Evolutionary conservation across 2,329 filamentous ascomycete genomes (phyloP), one percentile per base, ranked within the genome.

Genomic region (Fusarium sp.): DNA sequence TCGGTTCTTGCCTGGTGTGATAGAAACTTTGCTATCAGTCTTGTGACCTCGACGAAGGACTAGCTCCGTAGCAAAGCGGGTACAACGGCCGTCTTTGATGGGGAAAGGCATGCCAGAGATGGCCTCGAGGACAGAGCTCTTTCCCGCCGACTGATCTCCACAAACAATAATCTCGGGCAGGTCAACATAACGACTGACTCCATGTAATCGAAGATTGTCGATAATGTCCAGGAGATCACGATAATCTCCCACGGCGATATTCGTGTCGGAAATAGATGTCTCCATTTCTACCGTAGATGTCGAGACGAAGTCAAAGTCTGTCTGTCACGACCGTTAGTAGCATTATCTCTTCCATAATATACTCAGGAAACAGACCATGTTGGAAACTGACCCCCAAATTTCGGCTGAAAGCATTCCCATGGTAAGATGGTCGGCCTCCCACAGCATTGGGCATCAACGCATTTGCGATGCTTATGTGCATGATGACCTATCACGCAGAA

Each of bases 121-220:
- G 1, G 87, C 88, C 71, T 91, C 88, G 0, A 91, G 83, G 0
- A 90, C 87, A 0, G 88, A 90, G 51, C 86, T 89, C 76, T 91
- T 91, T 4, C 88, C 89, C 1, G 85, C 84, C 0, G 85, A 89
- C 69, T 90, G 88, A 56, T 90, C 85, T 2, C 89, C 88, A 55
- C 84, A 88, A 10, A 88, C 84, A 4, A 88, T 82, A 18, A 86
- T 73, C 56, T 85, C 81, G 2, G 84, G 84, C 0, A 85, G 70
- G 18, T 74, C 75, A 12, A 82, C 63, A 41, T 78, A 79, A n/a
- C 76, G 75, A 25, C 74, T 76, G n/a, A 82, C 73, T 4, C 79
- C 79, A 12, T 77, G 73, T 8, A 76, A 74, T 9, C 79, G 76
- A 1, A 83, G 76, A 3, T 65, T 76, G 39, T 81, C 79, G 25